Evolutionary conservation across 192 early-diverging fungal genomes (phyloP).

Genomic region (Coemansia aciculifera): DNA sequence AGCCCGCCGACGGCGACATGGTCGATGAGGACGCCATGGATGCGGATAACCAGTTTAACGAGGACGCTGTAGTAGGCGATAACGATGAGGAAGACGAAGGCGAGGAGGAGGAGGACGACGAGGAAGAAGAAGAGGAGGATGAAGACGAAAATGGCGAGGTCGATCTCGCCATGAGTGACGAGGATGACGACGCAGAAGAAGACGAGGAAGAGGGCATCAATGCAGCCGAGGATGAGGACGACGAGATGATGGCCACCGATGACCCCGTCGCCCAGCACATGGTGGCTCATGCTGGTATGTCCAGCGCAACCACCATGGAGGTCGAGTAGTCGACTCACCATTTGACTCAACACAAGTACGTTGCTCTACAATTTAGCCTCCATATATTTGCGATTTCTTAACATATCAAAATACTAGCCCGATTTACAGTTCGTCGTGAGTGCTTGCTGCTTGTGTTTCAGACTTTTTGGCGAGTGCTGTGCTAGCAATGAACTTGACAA

Average conservation of each 20-base stretch:
- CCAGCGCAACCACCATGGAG: constrained; percentile 23
- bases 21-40: constrained; percentile 31
- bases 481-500: constrained; percentile 38
- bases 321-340: constrained; percentile 17
- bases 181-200: constrained; percentile 6
- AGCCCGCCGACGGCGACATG: constrained; percentile 18
- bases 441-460: constrained; percentile 6
- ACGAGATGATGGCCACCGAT: constrained; percentile 15
- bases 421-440: constrained; percentile 38
- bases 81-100: constrained; percentile 22
- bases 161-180: constrained; percentile 27
- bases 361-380: background rate
- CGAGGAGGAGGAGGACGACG: constrained; percentile 24
- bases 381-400: background rate
- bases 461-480: constrained; percentile 27
- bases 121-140: constrained; percentile 17
- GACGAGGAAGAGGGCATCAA: constrained; percentile 11
- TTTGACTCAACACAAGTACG: background rate
- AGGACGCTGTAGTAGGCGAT: constrained; percentile 15
- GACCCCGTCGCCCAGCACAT: constrained; percentile 10
- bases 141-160: constrained; percentile 23
- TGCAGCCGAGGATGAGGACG: constrained; percentile 11
- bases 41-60: constrained; percentile 14
- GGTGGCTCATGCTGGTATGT: background rate
- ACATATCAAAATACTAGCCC: background rate